These are phyloP conservation scores for Entomortierella beljakovae DNA, from an alignment of 192 early-diverging fungal species.

Conservation along the genomic window DNA sequence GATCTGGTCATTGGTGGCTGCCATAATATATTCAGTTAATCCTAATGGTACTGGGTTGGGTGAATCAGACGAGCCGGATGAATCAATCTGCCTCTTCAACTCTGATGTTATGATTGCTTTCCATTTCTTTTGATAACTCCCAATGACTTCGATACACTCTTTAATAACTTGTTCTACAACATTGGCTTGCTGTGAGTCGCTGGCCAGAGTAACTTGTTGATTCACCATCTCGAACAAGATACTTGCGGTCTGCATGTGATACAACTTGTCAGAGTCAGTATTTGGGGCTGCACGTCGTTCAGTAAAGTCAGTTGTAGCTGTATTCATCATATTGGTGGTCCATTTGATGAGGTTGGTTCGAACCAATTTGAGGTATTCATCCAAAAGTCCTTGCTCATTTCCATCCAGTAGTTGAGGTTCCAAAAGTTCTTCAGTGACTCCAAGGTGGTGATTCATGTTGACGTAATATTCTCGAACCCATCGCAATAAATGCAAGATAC, in stretches of 20 bases:
- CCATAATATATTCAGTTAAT: conserved; percentile 95
- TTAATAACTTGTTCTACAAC: conserved; percentile 88
- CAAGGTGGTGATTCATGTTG: conserved; percentile 88
- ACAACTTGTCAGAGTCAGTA: conserved; percentile 81
- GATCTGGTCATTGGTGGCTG: conserved; percentile 95
- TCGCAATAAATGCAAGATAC: conserved; percentile 85
- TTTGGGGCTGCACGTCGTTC: conserved; percentile 79
- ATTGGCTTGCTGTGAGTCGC: conserved; percentile 86
- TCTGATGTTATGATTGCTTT: conserved; percentile 80
- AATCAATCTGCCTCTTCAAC: conserved; percentile 80
- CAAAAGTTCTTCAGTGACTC: conserved; percentile 88
- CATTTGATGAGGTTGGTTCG: conserved; percentile 90
- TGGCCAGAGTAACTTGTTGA: conserved; percentile 94
- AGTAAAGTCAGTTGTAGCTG: conserved; percentile 84
- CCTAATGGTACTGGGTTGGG: no score
- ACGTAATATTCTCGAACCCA: conserved; percentile 95
- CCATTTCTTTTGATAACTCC: conserved; percentile 89
- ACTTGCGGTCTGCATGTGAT: conserved; percentile 84
- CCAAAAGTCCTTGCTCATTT: conserved; percentile 88
- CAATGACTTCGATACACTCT: conserved; percentile 84
- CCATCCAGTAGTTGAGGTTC: conserved; percentile 94
- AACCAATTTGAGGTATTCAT: conserved; percentile 93
- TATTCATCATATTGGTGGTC: conserved; percentile 89
- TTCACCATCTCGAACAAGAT: conserved; percentile 98
- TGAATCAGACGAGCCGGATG: conserved; percentile 76